Base-by-base conservation (phyloP, 495 filamentous ascomycete genomes). In the Penicillium tannophilum region DNA sequence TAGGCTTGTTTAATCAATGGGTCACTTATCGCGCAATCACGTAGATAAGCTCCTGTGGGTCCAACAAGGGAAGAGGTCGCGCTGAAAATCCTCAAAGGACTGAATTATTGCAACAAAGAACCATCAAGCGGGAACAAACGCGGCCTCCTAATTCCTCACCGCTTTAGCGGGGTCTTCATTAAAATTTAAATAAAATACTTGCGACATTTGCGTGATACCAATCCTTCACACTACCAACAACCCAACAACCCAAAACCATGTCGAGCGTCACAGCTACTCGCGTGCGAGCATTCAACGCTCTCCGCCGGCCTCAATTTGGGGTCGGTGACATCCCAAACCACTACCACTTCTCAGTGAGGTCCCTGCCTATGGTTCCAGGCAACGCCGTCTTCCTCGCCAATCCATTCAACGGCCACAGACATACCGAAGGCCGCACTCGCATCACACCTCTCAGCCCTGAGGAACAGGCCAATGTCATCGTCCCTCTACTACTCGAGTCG, bases 401-500 rank as follows among this genome's bases (percentile, higher is more conserved):
- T 23, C 58, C 52, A 5, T 44, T 50, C 58, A 50, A 45, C 36
- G 16, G 8, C 1, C 36, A 56, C 44, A 17, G 26, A n/a, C 41
- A 59, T 10, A 41, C 19, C n/a, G 57, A 59, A 14, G 51, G 57
- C 26, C 51, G 51, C 8, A 41, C 50, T 1, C 31, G 28, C 11
- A 47, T 59, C 6, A 41, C 16, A 12, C n/a, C 6, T 2, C 57
- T 59, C 31, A 31, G 51, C 12, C 14, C 14, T 2, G 43, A 26
- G 2, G 31, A 30, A 12, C 51, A 59, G 19, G 57, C 57, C 19
- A 30, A 33, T 16, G 23, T 54, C 1, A 59, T 59, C 44, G 57
- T 59, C 0, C 51, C 57, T 7, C 31, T 59, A 8, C 51, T 54
- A 11, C 43, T 59, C 9, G 57, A 59, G 30, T 30, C 51, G n/a